Evolutionary conservation across 257 asterid species (phyloP).

Genomic region (Solanum corneliomulleri): DNA sequence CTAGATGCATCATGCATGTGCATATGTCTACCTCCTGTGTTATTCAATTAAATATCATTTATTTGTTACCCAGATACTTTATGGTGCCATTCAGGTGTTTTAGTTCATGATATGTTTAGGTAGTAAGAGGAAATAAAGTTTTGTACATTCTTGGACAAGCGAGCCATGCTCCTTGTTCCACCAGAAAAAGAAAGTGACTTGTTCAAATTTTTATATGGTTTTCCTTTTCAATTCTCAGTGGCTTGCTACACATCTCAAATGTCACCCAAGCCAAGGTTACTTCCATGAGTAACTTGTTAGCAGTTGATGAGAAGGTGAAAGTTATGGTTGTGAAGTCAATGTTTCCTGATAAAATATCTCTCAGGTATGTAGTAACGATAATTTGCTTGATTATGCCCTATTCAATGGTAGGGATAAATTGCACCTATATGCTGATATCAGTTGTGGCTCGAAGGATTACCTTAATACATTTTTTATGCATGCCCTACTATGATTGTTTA

Average conservation of each 20-base stretch:
- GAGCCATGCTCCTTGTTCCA: not conserved
- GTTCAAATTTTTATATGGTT: not conserved
- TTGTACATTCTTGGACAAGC: not conserved
- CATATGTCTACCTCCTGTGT: not conserved
- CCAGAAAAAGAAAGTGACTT: not conserved
- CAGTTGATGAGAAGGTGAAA: constrained; percentile 71
- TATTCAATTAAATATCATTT: not conserved
- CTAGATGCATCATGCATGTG: not conserved
- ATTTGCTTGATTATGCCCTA: not conserved
- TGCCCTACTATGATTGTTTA: not conserved
- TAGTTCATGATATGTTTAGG: not conserved
- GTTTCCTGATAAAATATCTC: constrained; percentile 73
- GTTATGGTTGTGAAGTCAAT: constrained; percentile 67
- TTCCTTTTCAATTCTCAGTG: constrained; percentile 35
- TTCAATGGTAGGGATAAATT: not conserved
- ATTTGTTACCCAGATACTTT: not conserved
- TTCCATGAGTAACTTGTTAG: constrained; percentile 56
- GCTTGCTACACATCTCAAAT: constrained; percentile 82
- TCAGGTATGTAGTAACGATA: constrained; percentile 43
- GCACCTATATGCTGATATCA: not conserved
- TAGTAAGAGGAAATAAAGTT: not conserved
- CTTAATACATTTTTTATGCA: not conserved
- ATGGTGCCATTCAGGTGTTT: not conserved
- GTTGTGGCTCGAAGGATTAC: not conserved
- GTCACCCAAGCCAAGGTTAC: constrained; percentile 37